phyloP scores from a whole-genome alignment of 2,329 filamentous ascomycete genomes.

The Paecilomyces formosus region DNA sequence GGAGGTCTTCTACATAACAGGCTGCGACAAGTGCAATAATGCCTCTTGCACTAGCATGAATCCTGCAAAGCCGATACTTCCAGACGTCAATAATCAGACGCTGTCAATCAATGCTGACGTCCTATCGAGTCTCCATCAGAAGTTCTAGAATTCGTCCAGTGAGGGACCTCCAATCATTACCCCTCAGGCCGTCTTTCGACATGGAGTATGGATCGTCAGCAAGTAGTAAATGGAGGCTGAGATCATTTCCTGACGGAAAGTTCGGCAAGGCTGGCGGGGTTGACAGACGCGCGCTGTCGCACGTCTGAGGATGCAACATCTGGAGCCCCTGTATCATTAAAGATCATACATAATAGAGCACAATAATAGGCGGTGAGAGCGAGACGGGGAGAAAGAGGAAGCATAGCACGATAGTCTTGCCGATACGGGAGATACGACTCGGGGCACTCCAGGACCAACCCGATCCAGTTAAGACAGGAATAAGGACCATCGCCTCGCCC shows the following conservation, averaged over 20 bases:
- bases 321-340: not conserved
- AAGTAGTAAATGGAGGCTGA: not conserved
- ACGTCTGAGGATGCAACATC: not conserved
- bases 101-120: not conserved
- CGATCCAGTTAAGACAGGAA: not conserved
- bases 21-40: not conserved
- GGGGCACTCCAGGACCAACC: not conserved
- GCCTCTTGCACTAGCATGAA: not conserved
- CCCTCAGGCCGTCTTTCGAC: not conserved
- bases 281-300: not conserved
- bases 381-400: not conserved
- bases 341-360: not conserved
- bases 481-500: not conserved
- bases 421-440: not conserved
- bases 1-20: not conserved
- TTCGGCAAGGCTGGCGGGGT: not conserved
- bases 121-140: not conserved
- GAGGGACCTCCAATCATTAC: not conserved
- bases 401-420: not conserved
- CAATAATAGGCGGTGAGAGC: not conserved
- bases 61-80: not conserved
- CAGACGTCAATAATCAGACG: not conserved
- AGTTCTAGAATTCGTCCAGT: not conserved
- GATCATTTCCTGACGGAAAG: not conserved
- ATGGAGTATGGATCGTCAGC: not conserved